Evolutionary conservation across 257 asterid genomes (phyloP), one percentile per base, ranked within the genome.

Genomic region (Buddleja alternifolia): DNA sequence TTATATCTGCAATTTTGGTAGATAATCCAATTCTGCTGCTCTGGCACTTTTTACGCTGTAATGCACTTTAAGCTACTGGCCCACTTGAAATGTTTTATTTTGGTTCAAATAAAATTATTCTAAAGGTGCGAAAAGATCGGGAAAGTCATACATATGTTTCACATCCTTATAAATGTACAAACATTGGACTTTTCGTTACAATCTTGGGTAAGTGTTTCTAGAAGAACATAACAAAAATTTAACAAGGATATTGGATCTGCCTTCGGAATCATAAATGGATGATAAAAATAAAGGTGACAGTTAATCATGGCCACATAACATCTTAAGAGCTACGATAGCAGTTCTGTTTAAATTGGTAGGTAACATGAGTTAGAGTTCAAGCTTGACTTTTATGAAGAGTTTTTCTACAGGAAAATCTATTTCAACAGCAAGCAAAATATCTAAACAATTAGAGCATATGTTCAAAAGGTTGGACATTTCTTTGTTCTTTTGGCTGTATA

Each of bases 21-120:
- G 56, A 19, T 34, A 53, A 69, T 42, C 51, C 70, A 51, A 44
- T 40, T 34, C 29, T 36, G 36, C 67, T 21, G 45, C 58, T 63
- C 65, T 62, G 14, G 4, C 20, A 52, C 52, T 12, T 51, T 34
- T 51, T 51, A 59, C 15, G 47, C 11, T 10, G 24, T 19, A 17
- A 12, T 46, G 23, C 39, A 15, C 48, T 42, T 59, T 3, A 46
- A 56, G 25, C 36, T 46, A 8, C 12, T 61, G 15, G 15, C 62
- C 37, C 29, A 14, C 54, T 37, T 17, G 44, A 63, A 59, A 34
- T 21, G 45, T 52, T 11, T 0, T 17, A 10, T 17, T 17, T 42
- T 8, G 3, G 57, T 52, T 34, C 41, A n/a, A 20, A 21, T 23
- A 2, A 8, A 56, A 41, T 4, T 45, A n/a, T 32, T 36, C 4